Evolutionary conservation across 2,329 filamentous ascomycete genomes (phyloP), one percentile per base, ranked within the genome.

Genomic region (Albifimbria verrucaria): DNA sequence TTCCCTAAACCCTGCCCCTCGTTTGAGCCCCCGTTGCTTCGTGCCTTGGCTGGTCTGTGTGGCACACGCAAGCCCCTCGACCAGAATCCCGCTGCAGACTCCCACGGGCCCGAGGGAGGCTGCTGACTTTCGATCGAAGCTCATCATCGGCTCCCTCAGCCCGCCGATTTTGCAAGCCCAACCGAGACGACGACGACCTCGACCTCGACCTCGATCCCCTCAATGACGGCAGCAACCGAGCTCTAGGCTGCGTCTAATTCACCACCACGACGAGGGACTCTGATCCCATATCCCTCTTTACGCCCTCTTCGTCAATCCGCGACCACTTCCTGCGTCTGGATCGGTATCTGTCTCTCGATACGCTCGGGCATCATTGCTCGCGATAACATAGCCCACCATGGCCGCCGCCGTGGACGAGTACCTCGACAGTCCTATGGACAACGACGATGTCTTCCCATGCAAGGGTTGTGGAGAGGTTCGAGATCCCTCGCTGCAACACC

Each of bases 391-490:
- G 52, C 53, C 57, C 63, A 68, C 52, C 67, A 77, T 79, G 74
- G 69, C 79, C 52, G 73, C 73, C 59, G 64, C 73, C 43, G 79
- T 85, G 66, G 82, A 83, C 60, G 82, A 85, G 53, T 87, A 85
- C 62, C 70, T 84, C 59, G 85, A 88, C 56, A 79, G 73, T 64
- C 80, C 84, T 50, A 79, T 89, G 77, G 90, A 95, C 55, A 80
- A 82, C 58, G 91, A 95, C 63, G 92, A 96, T 69, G 80, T 88
- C 59, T 95, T 90, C 67, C 90, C 90, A 56, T 96, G 92, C 78
- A 96, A 95, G 77, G 91, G 90, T 55, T 96, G 92, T 73, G 91
- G 91, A 76, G 90, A 95, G 81, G 90, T 95, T 79, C 65, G 79
- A 50, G 32, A 22, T 64, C 64, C 57, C 49, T 42, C 44, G 53